Conservation (phyloP, 305 asterid genomes). For the Plantago coronopus region DNA sequence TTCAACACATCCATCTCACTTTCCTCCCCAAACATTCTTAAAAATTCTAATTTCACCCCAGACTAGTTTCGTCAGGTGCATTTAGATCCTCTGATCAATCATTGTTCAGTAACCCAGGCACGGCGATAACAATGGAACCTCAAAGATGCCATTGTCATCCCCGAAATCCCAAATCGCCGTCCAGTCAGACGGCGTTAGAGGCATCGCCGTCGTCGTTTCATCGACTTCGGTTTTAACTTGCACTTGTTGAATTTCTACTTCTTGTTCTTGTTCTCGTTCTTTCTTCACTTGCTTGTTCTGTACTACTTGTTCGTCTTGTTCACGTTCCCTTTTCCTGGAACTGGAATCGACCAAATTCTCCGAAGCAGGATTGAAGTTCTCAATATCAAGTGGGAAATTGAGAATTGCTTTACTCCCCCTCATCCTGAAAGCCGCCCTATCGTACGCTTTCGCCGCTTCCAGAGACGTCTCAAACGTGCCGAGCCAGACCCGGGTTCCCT, state of each 20-base stretch:
- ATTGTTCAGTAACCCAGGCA: slow-evolving; percentile 33
- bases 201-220: slow-evolving; percentile 26
- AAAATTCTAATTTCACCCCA: too few species aligned
- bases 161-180: slow-evolving; percentile 63
- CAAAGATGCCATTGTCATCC: slow-evolving; percentile 61
- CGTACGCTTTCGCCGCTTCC: slow-evolving; percentile 80
- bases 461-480: slow-evolving; percentile 77
- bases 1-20: too few species aligned
- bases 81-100: too few species aligned
- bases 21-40: too few species aligned
- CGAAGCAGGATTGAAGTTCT: slow-evolving; percentile 19
- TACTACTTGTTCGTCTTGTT: slow-evolving; percentile 28
- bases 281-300: slow-evolving; percentile 34
- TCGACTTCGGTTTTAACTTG: slow-evolving; percentile 24
- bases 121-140: slow-evolving; percentile 70
- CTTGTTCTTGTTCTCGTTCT: slow-evolving; percentile 28
- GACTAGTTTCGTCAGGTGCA: slow-evolving; percentile 36
- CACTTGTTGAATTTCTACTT: slow-evolving; percentile 1
- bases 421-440: slow-evolving; percentile 70
- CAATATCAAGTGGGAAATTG: slow-evolving; percentile 61
- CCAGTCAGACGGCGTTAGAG: slow-evolving; percentile 83
- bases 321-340: slow-evolving; percentile 17
- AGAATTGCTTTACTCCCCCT: slow-evolving; percentile 65
- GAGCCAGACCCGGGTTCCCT: slow-evolving; percentile 79
- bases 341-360: slow-evolving; percentile 19